Conservation (phyloP, 1,284 basidiomycete genomes). For the Boletus mariae region DNA sequence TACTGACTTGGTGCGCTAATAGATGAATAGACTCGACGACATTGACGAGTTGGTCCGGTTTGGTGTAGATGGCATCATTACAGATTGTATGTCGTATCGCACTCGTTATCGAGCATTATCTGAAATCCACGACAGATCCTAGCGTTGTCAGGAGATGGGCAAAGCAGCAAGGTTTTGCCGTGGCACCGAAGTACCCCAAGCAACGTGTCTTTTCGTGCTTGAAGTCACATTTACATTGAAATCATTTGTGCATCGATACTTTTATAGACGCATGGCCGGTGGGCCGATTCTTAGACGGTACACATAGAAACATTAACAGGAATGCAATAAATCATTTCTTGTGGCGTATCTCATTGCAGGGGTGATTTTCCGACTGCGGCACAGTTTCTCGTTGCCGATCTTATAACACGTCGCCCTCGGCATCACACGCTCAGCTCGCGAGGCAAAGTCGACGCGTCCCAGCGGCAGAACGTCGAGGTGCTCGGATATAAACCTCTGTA, state of each 20-base stretch:
- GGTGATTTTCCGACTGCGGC: not conserved
- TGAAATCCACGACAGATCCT: slow-evolving; percentile 40
- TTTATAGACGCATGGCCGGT: not conserved
- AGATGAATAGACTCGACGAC: slow-evolving; percentile 61
- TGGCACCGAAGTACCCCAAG: slow-evolving; percentile 54
- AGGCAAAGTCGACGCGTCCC: slow-evolving; percentile 16
- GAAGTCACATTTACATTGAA: slow-evolving; percentile 37
- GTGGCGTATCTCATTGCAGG: not conserved
- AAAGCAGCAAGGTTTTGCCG: slow-evolving; percentile 45
- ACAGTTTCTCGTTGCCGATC: not conserved
- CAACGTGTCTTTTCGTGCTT: slow-evolving; percentile 56
- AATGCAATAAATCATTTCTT: not conserved
- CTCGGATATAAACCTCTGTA: slow-evolving; percentile 11
- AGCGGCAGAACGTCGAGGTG: slow-evolving; percentile 11
- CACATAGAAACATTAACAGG: not conserved
- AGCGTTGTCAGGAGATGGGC: slow-evolving; percentile 50
- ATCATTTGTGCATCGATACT: not conserved
- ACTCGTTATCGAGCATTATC: not conserved
- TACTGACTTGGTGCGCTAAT: slow-evolving; percentile 8
- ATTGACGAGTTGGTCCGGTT: slow-evolving; percentile 55
- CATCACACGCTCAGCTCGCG: not conserved
- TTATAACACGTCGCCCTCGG: not conserved
- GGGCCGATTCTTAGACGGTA: not conserved
- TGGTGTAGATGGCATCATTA: slow-evolving; percentile 71
- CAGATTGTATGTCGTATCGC: slow-evolving; percentile 47